A percentile compares a stretch with the other conserved stretches of the same genome.
These are phyloP conservation scores for Vinca minor DNA, from an alignment of 257 asterid genomes.

Conservation along the genomic window DNA sequence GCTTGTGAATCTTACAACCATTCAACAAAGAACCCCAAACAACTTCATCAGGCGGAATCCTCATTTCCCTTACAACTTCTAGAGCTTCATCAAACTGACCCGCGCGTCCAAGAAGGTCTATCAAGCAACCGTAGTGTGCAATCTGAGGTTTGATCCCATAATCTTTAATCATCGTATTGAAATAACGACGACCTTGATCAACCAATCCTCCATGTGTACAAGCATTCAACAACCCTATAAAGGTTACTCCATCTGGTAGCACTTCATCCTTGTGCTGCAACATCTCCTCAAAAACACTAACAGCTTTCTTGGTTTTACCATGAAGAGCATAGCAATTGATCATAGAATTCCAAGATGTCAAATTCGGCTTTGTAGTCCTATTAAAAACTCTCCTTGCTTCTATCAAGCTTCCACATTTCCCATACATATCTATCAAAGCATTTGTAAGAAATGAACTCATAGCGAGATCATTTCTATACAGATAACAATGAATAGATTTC, in stretches of 20 bases:
- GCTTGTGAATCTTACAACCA: conserved; percentile 61
- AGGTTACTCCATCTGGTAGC: conserved; percentile 67
- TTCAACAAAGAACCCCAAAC: conserved; percentile 78
- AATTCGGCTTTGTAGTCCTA: conserved; percentile 25
- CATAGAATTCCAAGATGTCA: conserved; percentile 67
- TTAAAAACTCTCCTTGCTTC: conserved; percentile 51
- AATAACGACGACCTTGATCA: conserved; percentile 44
- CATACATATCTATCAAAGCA: conserved; percentile 76
- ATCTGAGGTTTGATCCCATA: conserved; percentile 54
- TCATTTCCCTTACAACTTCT: conserved; percentile 53
- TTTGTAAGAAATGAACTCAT: conserved; percentile 35
- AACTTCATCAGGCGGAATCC: conserved; percentile 52
- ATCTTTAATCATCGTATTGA: conserved; percentile 39
- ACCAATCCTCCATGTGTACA: conserved; percentile 74
- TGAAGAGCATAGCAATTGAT: conserved; percentile 68
- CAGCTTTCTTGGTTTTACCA: conserved; percentile 43
- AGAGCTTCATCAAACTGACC: conserved; percentile 65
- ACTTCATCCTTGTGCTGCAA: conserved; percentile 19
- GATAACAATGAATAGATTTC: conserved; percentile 57
- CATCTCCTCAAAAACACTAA: conserved; percentile 49
- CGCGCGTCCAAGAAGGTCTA: conserved; percentile 63
- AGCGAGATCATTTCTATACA: conserved; percentile 31
- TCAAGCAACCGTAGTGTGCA: conserved; percentile 70
- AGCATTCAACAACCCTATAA: conserved; percentile 61
- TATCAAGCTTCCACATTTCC: conserved; percentile 64